Conservation (phyloP, 495 filamentous ascomycete genomes). For the Bacidia gigantensis region DNA sequence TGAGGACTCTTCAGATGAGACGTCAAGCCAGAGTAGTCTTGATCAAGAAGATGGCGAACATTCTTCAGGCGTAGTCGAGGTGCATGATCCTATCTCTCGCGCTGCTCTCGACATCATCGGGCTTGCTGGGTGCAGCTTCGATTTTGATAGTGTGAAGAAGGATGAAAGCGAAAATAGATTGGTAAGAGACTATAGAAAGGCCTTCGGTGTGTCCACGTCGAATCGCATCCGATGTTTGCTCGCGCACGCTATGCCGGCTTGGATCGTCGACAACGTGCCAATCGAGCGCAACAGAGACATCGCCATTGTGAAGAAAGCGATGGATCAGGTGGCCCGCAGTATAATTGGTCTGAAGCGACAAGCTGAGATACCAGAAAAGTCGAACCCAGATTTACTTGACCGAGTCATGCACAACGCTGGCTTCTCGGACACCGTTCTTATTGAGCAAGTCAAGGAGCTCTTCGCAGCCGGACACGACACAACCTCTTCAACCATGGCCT, state of each 20-base stretch:
- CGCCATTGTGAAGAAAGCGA: slow-evolving; percentile 34
- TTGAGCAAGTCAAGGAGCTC: slow-evolving; percentile 71
- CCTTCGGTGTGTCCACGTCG: slow-evolving; percentile 35
- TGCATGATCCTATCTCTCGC: slow-evolving; percentile 32
- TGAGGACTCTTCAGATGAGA: slow-evolving; percentile 16
- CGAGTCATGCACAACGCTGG: slow-evolving; percentile 44
- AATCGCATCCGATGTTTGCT: slow-evolving; percentile 31
- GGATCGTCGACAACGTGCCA: slow-evolving; percentile 36
- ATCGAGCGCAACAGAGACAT: slow-evolving; percentile 52
- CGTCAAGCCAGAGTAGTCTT: background rate
- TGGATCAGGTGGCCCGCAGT: slow-evolving; percentile 45
- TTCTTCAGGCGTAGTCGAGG: slow-evolving; percentile 32
- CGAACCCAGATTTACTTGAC: background rate
- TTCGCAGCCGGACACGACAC: slow-evolving; percentile 61
- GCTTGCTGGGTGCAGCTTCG: slow-evolving; percentile 51
- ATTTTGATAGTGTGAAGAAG: slow-evolving; percentile 35
- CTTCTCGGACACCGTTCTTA: slow-evolving; percentile 50
- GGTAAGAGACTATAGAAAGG: slow-evolving; percentile 43
- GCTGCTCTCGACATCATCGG: slow-evolving; percentile 68
- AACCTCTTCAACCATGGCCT: slow-evolving; percentile 15
- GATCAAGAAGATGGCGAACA: slow-evolving; percentile 2
- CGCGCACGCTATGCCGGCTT: slow-evolving; percentile 25
- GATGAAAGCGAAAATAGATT: slow-evolving; percentile 39
- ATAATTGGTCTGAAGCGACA: slow-evolving; percentile 54
- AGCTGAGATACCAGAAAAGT: slow-evolving; percentile 18